Evolutionary conservation across 176 grass and related monocot species (phyloP), one percentile per base, ranked within the genome.

Genomic region (Tillandsia fasciculata): DNA sequence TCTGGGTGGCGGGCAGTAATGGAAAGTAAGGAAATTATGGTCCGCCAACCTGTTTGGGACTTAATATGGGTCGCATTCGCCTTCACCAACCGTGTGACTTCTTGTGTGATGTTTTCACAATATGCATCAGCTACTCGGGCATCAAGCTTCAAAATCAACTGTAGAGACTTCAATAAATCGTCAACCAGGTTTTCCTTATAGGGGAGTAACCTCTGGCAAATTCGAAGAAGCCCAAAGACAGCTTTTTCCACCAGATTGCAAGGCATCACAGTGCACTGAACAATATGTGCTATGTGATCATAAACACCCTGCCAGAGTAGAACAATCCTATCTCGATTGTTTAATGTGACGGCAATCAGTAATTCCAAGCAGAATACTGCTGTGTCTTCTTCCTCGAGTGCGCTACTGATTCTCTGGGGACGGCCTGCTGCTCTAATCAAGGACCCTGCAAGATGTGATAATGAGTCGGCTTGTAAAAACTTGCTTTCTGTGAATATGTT

Each of bases 61-160:
- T 87, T 91, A 48, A 97, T 93, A 77, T 97, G 89, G 22, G 75
- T 82, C 27, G 87, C 94, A 75, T 92, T 97, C 42, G 89, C 94
- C 75, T 97, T 97, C 63, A 93, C 87, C 76, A 97, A 70, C 17
- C 82, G 77, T 12, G 78, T 87, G 70, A 97, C 89, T 78, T 97
- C 94, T 69, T 90, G 78, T 20, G 94, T 97, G 59, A 97, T 97
- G 77, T 92, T 92, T 65, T 90, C 94, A 79, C 94, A 97, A 68
- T 93, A 97, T 52, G 89, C 94, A 93, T 97, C 94, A 53, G 94
- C 94, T 51, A 97, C 94, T 79, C 94, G 94, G 28, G 94, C 94
- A 83, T 97, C 94, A 63, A 97, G 89, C 78, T 97, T 97, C 63
- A 97, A 54, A 76, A 97, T 86, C 23, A 97, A 70, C 75, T 97